Base-by-base conservation (phyloP, 345 rosid genomes). In the Toxicodendron radicans region DNA sequence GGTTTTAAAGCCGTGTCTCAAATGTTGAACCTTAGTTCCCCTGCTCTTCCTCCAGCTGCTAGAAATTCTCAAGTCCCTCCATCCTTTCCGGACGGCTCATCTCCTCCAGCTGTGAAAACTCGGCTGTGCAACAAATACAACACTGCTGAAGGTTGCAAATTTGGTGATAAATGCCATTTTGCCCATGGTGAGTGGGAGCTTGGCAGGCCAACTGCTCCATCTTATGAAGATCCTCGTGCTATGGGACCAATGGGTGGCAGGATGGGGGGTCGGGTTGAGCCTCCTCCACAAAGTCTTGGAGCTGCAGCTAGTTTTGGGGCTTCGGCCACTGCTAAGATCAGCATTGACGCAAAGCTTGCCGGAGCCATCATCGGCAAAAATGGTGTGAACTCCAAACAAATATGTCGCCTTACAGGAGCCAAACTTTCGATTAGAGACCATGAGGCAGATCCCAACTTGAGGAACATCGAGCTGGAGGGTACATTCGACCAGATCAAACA, bases 381-480 rank as follows among this genome's bases (percentile, higher is more conserved):
- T 27, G 99, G 99, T 58, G 94, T 93, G 52, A 88, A 89, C 82
- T 91, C 99, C 2, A 95, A 93, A 82, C 99, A 95, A 77, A 89
- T 95, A 16, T 89, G 91, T 53, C 93, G 95, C 4, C 80, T 85
- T 16, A 93, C 99, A 0, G 99, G 99, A 54, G 97, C 88, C 71
- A 96, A 91, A 83, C 88, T 96, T 69, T 90, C 97, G 14, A 93
- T 96, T 32, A 85, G 92, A 66, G 98, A 96, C 23, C 93, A 93
- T 27, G 98, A 96, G 63, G 63, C 84, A 2, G 97, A 96, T 72
- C 91, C 98, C 2, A 89, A 84, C 75, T 73, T 85, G 78, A 90
- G 90, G 87, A 93, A 90, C 85, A 96, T 96, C 64, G 97, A 91
- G 83, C 90, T 96, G 1, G 98, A 96, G 84, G 99, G 99, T 69